Base-by-base conservation (phyloP, 148 eudicot species). In the Dysphania ambrosioides region DNA sequence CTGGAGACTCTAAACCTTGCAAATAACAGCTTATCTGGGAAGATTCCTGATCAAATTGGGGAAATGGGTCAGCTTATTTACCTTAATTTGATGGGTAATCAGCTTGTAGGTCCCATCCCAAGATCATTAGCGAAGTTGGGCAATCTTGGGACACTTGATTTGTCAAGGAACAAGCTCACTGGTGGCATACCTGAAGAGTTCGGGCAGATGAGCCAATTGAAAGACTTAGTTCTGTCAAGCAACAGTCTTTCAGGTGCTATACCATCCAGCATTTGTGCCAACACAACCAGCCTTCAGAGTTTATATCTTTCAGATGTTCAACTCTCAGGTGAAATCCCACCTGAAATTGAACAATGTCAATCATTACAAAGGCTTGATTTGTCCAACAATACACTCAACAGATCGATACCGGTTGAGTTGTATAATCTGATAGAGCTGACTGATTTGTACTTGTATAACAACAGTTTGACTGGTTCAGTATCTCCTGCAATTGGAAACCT, bases 351-450 rank as follows among this genome's bases (percentile, higher is more conserved):
- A 19, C 83, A 78, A 0, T 95, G 99, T 69, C 71, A 36, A 71
- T 73, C 88, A 2, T 77, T 95, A 12, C 74, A 82, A 78, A 86
- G 77, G 75, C 92, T 95, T 59, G 99, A 92, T 83, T 88, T 95
- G 88, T 90, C 97, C 44, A 92, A 92, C 42, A 95, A 92, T 63
- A 89, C 96, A 3, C 89, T 95, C 59, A 83, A 86, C 35, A 94
- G 94, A 2, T 81, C 91, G 27, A 85, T 95, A 41, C 99, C 97
- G 5, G 70, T 24, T 0, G 90, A 87, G 81, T 35, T 95, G 61
- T 95, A 76, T 68, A 75, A 81, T 79, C 71, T 95, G 51, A 85
- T 70, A 26, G 84, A 65, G 9, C 81, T 95, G 55, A 90, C 97
- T 72, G 97, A 92, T 81, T 82, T 95, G 51, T 66, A 84, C 76